These are phyloP conservation scores for Lactifluus hygrophoroides DNA, from an alignment of 768 basidiomycete genomes.

Conservation along the genomic window DNA sequence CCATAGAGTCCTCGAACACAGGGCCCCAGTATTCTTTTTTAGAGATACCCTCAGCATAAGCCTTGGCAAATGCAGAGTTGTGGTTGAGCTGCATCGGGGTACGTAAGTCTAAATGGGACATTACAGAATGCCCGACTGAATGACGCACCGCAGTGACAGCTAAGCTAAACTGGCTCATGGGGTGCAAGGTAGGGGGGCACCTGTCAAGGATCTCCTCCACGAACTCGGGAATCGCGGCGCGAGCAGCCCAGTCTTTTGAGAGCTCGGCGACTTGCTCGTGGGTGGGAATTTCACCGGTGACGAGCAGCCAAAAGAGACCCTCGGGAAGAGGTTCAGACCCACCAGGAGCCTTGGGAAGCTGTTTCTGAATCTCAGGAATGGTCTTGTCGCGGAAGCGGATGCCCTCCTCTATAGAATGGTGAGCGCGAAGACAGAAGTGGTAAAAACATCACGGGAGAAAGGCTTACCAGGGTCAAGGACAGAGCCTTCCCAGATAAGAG, in stretches of 20 bases:
- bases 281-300: conserved; percentile 93
- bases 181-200: conserved; percentile 89
- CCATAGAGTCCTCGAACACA: conserved; percentile 85
- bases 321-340: conserved; percentile 91
- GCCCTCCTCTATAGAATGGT: conserved; percentile 62
- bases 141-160: conserved; percentile 81
- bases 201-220: conserved; percentile 96
- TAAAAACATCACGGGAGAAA: neutral
- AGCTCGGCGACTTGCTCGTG: conserved; percentile 79
- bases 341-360: conserved; percentile 82
- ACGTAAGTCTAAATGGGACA: conserved; percentile 6
- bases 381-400: conserved; percentile 98
- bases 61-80: conserved; percentile 93
- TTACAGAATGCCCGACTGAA: neutral
- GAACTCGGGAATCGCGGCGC: conserved; percentile 83
- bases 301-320: conserved; percentile 89
- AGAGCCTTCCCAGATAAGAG: conserved; percentile 97
- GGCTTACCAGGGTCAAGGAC: conserved; percentile 83
- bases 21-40: conserved; percentile 98
- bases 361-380: conserved; percentile 80
- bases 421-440: conserved; percentile 11
- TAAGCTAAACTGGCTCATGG: conserved; percentile 97
- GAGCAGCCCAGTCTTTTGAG: conserved; percentile 91
- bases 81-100: conserved; percentile 61
- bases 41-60: conserved; percentile 83